phyloP scores from a whole-genome alignment of 495 filamentous ascomycete species.

The Delitschia confertaspora region DNA sequence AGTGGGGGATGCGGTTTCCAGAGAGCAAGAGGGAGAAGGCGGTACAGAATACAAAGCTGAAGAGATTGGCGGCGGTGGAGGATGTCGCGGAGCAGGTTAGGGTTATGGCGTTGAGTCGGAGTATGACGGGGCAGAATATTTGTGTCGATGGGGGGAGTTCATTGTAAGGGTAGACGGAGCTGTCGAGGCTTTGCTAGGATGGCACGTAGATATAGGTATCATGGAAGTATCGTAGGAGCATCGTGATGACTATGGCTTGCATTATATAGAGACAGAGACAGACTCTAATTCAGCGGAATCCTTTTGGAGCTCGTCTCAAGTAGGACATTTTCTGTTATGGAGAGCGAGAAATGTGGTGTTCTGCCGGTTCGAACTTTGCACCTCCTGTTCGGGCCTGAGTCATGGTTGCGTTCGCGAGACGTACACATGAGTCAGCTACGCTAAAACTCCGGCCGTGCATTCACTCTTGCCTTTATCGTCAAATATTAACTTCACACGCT shows the following conservation, averaged over 20 bases:
- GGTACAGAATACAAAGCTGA: slow-evolving; percentile 41
- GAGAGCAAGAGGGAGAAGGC: slow-evolving; percentile 38
- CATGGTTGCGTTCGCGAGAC: background rate
- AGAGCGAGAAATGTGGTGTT: too few relatives aligned
- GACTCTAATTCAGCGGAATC: too few relatives aligned
- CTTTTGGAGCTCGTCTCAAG: too few relatives aligned
- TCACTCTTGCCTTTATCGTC: background rate
- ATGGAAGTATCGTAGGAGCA: too few relatives aligned
- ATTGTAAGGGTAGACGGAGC: slow-evolving; percentile 24
- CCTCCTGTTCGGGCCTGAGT: too few relatives aligned
- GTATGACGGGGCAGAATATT: slow-evolving; percentile 35
- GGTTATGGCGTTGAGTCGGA: slow-evolving; percentile 30
- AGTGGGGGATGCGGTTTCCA: slow-evolving; percentile 47
- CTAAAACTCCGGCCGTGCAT: too few relatives aligned
- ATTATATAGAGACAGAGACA: too few relatives aligned
- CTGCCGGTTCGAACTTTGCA: too few relatives aligned
- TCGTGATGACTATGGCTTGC: too few relatives aligned
- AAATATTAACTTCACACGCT: background rate
- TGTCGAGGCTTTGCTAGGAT: too few relatives aligned
- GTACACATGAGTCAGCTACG: background rate
- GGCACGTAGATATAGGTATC: too few relatives aligned
- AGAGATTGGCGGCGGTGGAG: slow-evolving; percentile 45
- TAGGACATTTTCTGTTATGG: too few relatives aligned
- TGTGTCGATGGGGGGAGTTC: slow-evolving; percentile 31
- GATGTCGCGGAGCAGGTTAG: slow-evolving; percentile 35